phyloP scores from a whole-genome alignment of 2,329 filamentous ascomycete species.

The Aspergillus candidus region DNA sequence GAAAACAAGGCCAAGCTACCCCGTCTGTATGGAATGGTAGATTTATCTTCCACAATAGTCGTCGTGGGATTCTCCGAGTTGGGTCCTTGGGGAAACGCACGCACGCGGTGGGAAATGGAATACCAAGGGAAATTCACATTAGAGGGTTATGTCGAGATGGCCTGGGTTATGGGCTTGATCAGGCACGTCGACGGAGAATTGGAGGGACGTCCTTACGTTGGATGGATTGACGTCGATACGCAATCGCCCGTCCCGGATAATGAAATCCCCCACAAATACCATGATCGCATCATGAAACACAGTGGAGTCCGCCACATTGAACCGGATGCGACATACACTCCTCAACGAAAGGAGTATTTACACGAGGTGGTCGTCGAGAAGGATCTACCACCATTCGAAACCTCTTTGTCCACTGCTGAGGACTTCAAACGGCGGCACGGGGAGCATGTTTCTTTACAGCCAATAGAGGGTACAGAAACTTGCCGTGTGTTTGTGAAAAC shows the following conservation, averaged over 20 bases:
- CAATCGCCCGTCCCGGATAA: conserved; percentile 10
- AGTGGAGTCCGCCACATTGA: conserved; percentile 92
- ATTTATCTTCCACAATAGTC: conserved; percentile 34
- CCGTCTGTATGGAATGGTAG: conserved; percentile 31
- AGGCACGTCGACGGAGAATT: conserved; percentile 94
- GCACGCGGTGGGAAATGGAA: conserved; percentile 99
- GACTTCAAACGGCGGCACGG: conserved; percentile 32
- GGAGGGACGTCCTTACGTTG: conserved; percentile 92
- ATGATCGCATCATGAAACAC: conserved; percentile 67
- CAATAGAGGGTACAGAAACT: conserved; percentile 86
- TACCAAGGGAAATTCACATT: conserved; percentile 91
- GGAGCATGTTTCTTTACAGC: conserved; percentile 16
- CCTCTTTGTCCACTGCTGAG: conserved; percentile 10
- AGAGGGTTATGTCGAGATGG: conserved; percentile 97
- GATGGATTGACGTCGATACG: conserved; percentile 46
- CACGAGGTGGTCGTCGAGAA: conserved; percentile 87
- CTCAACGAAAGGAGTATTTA: conserved; percentile 68
- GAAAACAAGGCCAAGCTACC: conserved; percentile 5
- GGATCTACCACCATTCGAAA: conserved; percentile 15
- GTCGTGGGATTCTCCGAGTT: conserved; percentile 38
- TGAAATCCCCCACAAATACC: conserved; percentile 10
- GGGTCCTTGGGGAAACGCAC: conserved; percentile 89
- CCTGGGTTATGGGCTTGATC: conserved; percentile 99
- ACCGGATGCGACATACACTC: conserved; percentile 60
- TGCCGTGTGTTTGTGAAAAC: conserved; percentile 58